These are phyloP conservation scores for Alternaria burnsii DNA, from an alignment of 2,329 filamentous ascomycete species.

Conservation along the genomic window DNA sequence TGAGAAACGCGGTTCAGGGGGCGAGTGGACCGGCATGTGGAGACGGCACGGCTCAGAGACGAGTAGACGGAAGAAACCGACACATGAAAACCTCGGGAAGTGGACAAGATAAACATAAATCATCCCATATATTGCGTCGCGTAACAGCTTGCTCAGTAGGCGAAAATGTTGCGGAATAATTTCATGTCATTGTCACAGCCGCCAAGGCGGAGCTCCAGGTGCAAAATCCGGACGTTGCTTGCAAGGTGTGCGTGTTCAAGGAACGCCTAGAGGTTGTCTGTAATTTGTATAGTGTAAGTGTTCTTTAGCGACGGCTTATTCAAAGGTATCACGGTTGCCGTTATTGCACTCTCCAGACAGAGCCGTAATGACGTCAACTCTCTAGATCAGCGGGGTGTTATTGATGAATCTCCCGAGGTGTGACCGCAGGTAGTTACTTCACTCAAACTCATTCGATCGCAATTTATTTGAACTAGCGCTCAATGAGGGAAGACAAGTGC, in stretches of 20 bases:
- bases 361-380: background rate
- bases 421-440: background rate
- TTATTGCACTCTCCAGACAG: background rate
- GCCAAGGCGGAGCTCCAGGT: background rate
- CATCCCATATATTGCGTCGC: background rate
- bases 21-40: constrained; percentile 9
- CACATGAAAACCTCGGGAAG: background rate
- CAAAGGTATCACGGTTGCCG: background rate
- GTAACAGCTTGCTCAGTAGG: background rate
- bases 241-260: background rate
- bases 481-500: background rate
- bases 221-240: background rate
- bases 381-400: background rate
- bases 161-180: constrained; percentile 1
- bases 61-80: constrained; percentile 9
- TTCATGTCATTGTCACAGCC: background rate
- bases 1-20: constrained; percentile 1
- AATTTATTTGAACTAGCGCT: background rate
- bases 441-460: background rate
- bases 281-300: background rate
- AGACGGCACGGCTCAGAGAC: constrained; percentile 6
- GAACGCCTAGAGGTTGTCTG: background rate
- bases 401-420: background rate
- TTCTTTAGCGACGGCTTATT: background rate
- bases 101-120: background rate